phyloP scores from a whole-genome alignment of 2,329 filamentous ascomycete genomes.

The Fusarium acutatum region DNA sequence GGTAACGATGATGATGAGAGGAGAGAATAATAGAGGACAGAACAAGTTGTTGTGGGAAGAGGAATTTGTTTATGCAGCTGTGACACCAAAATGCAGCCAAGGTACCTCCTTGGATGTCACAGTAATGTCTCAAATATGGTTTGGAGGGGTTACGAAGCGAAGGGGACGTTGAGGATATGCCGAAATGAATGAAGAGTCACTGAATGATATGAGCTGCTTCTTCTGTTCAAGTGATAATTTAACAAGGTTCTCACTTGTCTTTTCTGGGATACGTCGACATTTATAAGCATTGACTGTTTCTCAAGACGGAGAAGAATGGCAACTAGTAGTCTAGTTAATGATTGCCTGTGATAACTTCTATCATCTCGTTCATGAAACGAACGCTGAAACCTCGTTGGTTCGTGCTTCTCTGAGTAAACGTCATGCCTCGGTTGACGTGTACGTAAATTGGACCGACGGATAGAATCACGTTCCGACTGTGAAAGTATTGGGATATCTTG shows the following conservation, averaged over 20 bases:
- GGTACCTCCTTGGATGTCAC: neutral
- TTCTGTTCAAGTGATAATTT: neutral
- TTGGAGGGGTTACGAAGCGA: slow-evolving; percentile 18
- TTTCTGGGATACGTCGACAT: neutral
- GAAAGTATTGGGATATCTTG: neutral
- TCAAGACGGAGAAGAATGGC: neutral
- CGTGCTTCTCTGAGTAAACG: neutral
- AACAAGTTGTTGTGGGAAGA: neutral
- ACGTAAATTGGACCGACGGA: slow-evolving; percentile 11
- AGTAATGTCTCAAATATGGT: slow-evolving; percentile 22
- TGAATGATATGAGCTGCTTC: neutral
- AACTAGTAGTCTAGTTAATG: neutral
- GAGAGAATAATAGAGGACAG: neutral
- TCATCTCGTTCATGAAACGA: slow-evolving; percentile 4
- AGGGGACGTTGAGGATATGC: neutral
- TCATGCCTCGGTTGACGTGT: slow-evolving; percentile 5
- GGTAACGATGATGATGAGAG: neutral
- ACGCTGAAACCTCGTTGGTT: slow-evolving; percentile 17
- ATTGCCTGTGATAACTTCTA: neutral
- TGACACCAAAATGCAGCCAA: neutral
- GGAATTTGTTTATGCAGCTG: slow-evolving; percentile 11
- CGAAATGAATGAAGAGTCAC: neutral
- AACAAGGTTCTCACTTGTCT: neutral
- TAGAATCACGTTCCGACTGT: neutral
- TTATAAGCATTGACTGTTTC: neutral